Evolutionary conservation across 1,284 basidiomycete species (phyloP).

Genomic region (Porogramme epimiltina): DNA sequence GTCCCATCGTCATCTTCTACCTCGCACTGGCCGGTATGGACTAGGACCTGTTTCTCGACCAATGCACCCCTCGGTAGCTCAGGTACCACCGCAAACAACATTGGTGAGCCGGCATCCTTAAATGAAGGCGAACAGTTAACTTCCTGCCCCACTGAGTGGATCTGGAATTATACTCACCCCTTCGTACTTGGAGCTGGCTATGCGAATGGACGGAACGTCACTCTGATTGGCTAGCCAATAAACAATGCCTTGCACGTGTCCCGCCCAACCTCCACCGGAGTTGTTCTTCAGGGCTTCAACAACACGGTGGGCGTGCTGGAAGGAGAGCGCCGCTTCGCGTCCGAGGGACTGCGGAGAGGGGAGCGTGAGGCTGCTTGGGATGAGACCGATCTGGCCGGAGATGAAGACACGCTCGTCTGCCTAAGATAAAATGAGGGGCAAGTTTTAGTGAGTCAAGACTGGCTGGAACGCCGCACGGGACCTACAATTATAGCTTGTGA

Average conservation of each 20-base stretch:
- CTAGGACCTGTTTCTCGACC: constrained; percentile 71
- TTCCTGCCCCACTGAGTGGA: neutral
- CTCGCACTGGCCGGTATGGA: constrained; percentile 64
- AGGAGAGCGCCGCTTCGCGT: constrained; percentile 70
- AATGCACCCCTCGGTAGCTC: constrained; percentile 78
- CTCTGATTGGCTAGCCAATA: constrained; percentile 60
- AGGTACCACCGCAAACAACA: constrained; percentile 69
- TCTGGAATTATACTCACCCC: constrained; percentile 22
- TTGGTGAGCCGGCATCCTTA: constrained; percentile 40
- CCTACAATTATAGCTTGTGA: constrained; percentile 87
- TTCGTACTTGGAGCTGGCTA: constrained; percentile 40
- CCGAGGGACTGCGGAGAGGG: constrained; percentile 61
- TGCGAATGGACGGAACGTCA: constrained; percentile 45
- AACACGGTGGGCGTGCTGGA: constrained; percentile 83
- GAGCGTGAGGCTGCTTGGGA: constrained; percentile 74
- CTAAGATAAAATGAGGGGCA: constrained; percentile 40
- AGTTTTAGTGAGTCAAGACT: constrained; percentile 1
- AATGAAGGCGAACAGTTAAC: neutral
- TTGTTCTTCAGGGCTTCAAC: constrained; percentile 55
- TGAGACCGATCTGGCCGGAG: constrained; percentile 94
- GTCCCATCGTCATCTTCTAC: constrained; percentile 50
- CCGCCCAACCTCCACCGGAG: constrained; percentile 62
- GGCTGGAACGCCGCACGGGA: constrained; percentile 21
- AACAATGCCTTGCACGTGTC: constrained; percentile 59
- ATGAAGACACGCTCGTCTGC: constrained; percentile 77